Conservation (phyloP, 106 monocot genomes). For the Gastrodia elata region DNA sequence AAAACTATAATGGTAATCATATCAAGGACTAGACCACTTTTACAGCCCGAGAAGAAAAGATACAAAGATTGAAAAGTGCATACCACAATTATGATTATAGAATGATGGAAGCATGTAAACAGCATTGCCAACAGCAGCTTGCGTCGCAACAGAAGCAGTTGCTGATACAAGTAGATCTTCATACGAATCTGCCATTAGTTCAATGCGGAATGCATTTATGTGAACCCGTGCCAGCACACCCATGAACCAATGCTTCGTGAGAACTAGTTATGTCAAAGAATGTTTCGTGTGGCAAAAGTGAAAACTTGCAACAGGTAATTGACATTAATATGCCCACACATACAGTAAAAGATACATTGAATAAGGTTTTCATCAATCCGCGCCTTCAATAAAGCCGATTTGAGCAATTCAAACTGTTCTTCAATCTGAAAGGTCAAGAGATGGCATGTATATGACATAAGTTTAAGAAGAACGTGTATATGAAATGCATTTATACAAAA, state of each 20-base stretch:
- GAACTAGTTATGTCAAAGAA: constrained; percentile 69
- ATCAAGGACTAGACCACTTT: neutral
- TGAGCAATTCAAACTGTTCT: constrained; percentile 63
- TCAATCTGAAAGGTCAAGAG: constrained; percentile 47
- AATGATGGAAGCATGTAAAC: constrained; percentile 94
- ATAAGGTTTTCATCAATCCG: constrained; percentile 38
- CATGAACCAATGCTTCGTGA: constrained; percentile 76
- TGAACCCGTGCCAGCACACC: constrained; percentile 71
- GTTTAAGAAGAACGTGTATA: neutral
- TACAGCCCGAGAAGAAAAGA: neutral
- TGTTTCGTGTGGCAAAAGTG: neutral
- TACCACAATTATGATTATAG: constrained; percentile 98
- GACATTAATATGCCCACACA: neutral
- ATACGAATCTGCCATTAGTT: constrained; percentile 53
- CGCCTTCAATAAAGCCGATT: constrained; percentile 32
- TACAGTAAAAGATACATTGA: constrained; percentile 69
- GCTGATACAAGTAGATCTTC: constrained; percentile 61
- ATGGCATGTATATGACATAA: neutral
- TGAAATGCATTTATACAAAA: neutral
- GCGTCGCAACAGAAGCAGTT: constrained; percentile 40
- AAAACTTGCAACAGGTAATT: neutral
- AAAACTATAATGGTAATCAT: neutral
- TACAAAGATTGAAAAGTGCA: neutral
- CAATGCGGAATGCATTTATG: constrained; percentile 85
- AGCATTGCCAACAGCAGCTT: constrained; percentile 81